Base-by-base conservation (phyloP, 1,284 basidiomycete species). In the Papiliotrema terrestris region DNA sequence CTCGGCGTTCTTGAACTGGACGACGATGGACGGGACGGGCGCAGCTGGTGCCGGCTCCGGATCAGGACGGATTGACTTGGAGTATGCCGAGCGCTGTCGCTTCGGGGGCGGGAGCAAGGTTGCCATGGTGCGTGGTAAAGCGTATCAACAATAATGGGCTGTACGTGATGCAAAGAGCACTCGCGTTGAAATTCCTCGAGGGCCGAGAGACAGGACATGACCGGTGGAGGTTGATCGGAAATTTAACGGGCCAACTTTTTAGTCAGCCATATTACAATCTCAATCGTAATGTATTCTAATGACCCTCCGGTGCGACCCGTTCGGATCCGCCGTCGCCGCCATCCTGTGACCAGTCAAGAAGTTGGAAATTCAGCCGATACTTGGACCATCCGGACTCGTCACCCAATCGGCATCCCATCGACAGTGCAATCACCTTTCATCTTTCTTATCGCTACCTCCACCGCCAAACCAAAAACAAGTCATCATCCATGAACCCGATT, bases 1-100 rank as follows among this genome's bases (percentile, higher is more conserved):
- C 56, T 92, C 87, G 60, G 92, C 89, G 17, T 87, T 87, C 39
- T 91, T 86, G 73, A 96, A 95, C 72, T 95, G 91, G 20, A 95
- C 91, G 17, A 95, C 83, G 57, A 96, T 78, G 59, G 86, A 87
- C 6, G 84, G 82, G 54, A 80, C 77, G n/a, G 78, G 76, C 2
- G 78, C 73, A 8, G 61, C 63, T 2, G 67, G 64, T 58, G 83
- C 83, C 55, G 82, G 81, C 55, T 84, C 81, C 1, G 85, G 73
- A 8, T 63, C 59, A 19, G 72, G 69, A 44, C 65, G 59, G 23
- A 70, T 56, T 2, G 67, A 68, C 56, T 73, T 69, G 11, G 87
- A 86, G 66, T 91, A 86, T 69, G 88, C 86, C 22, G 87, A 80
- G 72, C 91, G 91, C 69, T 86, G 83, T 60, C 90, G 81, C 78